Conservation (phyloP, 306 rosid genomes). For the Quercus dentata region DNA sequence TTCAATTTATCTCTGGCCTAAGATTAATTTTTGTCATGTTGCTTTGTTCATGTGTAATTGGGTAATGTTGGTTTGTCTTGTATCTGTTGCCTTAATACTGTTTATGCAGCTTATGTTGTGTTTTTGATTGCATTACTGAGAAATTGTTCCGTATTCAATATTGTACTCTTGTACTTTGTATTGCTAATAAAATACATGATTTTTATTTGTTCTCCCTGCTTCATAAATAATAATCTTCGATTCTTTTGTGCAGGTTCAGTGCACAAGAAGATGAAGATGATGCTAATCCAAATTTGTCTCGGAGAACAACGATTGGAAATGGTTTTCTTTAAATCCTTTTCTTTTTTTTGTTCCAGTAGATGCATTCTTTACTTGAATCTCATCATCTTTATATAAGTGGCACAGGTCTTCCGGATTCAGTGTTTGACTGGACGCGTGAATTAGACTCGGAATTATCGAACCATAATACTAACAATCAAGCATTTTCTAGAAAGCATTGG, state of each 20-base stretch:
- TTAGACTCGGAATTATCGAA: slow-evolving; percentile 74
- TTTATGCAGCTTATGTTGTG: slow-evolving; percentile 21
- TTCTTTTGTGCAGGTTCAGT: slow-evolving; percentile 59
- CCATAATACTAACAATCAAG: slow-evolving; percentile 80
- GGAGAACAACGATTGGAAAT: slow-evolving; percentile 96
- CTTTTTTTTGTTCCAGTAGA: slow-evolving; percentile 15
- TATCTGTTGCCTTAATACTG: neutral
- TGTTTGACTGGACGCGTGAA: slow-evolving; percentile 92
- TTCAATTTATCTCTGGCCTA: neutral
- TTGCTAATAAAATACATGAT: neutral
- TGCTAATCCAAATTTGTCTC: slow-evolving; percentile 57
- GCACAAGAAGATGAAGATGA: slow-evolving; percentile 98
- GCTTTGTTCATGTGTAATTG: neutral
- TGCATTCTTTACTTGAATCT: slow-evolving; percentile 20
- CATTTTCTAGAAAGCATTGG: slow-evolving; percentile 94
- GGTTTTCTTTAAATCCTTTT: slow-evolving; percentile 44
- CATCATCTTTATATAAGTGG: slow-evolving; percentile 23
- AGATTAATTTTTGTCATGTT: neutral
- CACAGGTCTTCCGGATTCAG: slow-evolving; percentile 93
- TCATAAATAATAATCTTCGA: slow-evolving; percentile 8
- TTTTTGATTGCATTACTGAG: slow-evolving; percentile 12
- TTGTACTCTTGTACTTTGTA: neutral
- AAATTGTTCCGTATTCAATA: slow-evolving; percentile 5
- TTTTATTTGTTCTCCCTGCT: neutral
- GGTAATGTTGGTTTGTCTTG: no score